phyloP scores from a whole-genome alignment of 108 stramenopile species.

The Cyclotella sp. region DNA sequence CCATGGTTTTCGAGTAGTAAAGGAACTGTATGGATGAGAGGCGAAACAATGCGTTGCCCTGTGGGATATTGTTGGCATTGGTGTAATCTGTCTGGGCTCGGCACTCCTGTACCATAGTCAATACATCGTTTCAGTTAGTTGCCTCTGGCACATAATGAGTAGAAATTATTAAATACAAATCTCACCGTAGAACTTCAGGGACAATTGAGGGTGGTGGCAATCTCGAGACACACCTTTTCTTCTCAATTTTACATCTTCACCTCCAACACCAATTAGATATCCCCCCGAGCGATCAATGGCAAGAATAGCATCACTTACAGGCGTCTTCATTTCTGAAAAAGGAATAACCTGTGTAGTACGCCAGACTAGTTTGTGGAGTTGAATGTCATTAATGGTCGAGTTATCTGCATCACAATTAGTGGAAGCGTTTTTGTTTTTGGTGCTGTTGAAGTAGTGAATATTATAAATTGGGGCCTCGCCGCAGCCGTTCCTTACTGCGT shows the following conservation, averaged over 20 bases:
- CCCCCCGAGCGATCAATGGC: slow-evolving; percentile 43
- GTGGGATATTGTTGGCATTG: slow-evolving; percentile 2
- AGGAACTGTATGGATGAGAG: slow-evolving; percentile 37
- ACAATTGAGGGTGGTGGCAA: slow-evolving; percentile 7
- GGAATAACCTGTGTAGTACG: slow-evolving; percentile 35
- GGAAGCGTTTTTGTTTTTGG: not conserved
- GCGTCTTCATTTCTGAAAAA: slow-evolving; percentile 45
- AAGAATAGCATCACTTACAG: slow-evolving; percentile 42
- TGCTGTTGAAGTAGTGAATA: not conserved
- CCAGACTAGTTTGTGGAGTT: slow-evolving; percentile 30
- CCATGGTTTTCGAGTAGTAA: slow-evolving; percentile 15
- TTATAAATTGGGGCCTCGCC: slow-evolving; percentile 1
- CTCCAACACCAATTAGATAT: slow-evolving; percentile 47
- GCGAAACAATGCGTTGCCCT: slow-evolving; percentile 21
- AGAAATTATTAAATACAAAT: not conserved
- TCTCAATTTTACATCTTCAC: slow-evolving; percentile 4
- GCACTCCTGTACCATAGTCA: slow-evolving; percentile 22
- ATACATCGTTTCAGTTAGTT: not conserved
- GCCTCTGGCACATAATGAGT: not conserved
- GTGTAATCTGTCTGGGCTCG: slow-evolving; percentile 40
- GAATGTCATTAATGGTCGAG: not conserved
- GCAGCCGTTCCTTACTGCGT: not conserved
- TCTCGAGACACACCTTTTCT: not conserved
- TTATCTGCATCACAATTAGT: not conserved
- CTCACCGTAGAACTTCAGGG: slow-evolving; percentile 48